A percentile compares a stretch with the other conserved stretches of the same genome.
phyloP scores from a whole-genome alignment of 352 stramenopile species.

The Nothophytophthora sp. region DNA sequence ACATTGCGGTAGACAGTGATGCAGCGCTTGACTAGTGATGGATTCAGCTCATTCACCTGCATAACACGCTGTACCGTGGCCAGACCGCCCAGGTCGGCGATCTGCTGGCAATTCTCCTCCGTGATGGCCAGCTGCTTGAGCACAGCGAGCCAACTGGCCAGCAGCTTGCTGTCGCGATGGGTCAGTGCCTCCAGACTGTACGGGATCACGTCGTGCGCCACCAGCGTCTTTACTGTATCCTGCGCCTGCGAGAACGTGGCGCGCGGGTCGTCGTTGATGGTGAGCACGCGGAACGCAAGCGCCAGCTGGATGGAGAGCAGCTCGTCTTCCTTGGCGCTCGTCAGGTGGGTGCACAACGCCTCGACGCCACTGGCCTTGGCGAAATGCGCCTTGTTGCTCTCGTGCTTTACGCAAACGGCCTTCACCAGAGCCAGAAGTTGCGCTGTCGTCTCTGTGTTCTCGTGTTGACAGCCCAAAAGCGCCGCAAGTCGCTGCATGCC shows the following conservation, averaged over 20 bases:
- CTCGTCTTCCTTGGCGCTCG: constrained; percentile 28
- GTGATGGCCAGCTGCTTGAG: constrained; percentile 81
- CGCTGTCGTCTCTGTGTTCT: constrained; percentile 13
- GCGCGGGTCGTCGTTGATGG: constrained; percentile 70
- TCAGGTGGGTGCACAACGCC: constrained; percentile 32
- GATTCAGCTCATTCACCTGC: constrained; percentile 47
- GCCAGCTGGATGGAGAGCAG: constrained; percentile 53
- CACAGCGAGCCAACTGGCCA: constrained; percentile 62
- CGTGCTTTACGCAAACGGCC: constrained; percentile 54
- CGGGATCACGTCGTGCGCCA: constrained; percentile 49
- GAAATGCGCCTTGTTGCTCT: constrained; percentile 71
- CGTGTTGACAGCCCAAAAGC: constrained; percentile 10
- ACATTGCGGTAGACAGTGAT: constrained; percentile 77
- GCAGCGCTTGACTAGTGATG: constrained; percentile 57
- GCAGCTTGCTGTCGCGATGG: constrained; percentile 26
- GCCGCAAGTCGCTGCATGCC: constrained; percentile 42
- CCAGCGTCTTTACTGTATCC: constrained; percentile 66
- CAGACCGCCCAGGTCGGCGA: constrained; percentile 59
- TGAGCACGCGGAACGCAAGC: constrained; percentile 55
- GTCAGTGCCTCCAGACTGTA: constrained; percentile 48
- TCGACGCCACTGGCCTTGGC: constrained; percentile 49
- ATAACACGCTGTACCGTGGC: constrained; percentile 59
- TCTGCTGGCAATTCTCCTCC: constrained; percentile 75
- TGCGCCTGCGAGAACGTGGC: constrained; percentile 71
- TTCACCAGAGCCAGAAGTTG: constrained; percentile 40